A percentile compares a stretch with the other conserved stretches of the same genome.
Conservation (phyloP, 257 asterid species). For the Thymus mandschuricus region DNA sequence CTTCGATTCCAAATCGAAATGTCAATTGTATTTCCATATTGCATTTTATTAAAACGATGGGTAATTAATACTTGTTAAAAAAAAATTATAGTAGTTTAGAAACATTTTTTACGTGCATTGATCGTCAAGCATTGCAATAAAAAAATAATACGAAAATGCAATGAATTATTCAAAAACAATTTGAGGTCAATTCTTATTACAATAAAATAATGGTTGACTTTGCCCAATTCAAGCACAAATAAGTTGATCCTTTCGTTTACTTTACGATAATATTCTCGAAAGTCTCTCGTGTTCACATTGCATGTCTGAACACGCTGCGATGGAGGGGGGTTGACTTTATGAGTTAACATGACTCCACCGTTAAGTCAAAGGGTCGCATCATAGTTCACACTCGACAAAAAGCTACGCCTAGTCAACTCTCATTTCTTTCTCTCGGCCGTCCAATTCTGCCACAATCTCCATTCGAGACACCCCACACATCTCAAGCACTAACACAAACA, state of each 20-base stretch:
- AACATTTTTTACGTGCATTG: too few relatives aligned
- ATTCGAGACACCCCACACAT: not conserved
- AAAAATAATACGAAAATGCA: too few relatives aligned
- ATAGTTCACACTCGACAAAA: constrained; percentile 12
- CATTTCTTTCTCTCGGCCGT: not conserved
- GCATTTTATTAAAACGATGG: too few relatives aligned
- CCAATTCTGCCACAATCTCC: not conserved
- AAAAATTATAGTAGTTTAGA: too few relatives aligned
- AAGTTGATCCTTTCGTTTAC: not conserved
- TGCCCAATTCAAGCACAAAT: not conserved
- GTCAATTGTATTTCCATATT: too few relatives aligned
- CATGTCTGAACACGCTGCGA: constrained; percentile 23
- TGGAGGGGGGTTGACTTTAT: constrained; percentile 8
- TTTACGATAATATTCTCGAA: not conserved
- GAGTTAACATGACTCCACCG: not conserved
- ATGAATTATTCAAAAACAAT: too few relatives aligned
- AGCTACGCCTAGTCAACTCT: constrained; percentile 1
- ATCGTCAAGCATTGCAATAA: too few relatives aligned
- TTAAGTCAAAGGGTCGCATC: constrained; percentile 8
- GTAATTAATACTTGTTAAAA: too few relatives aligned
- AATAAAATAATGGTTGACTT: constrained; percentile 24
- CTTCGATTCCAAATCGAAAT: too few relatives aligned
- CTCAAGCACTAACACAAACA: not conserved
- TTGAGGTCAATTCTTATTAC: not conserved
- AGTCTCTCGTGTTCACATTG: constrained; percentile 35